phyloP scores from a whole-genome alignment of 108 stramenopile genomes.

The Nitzschia inconspicua region DNA sequence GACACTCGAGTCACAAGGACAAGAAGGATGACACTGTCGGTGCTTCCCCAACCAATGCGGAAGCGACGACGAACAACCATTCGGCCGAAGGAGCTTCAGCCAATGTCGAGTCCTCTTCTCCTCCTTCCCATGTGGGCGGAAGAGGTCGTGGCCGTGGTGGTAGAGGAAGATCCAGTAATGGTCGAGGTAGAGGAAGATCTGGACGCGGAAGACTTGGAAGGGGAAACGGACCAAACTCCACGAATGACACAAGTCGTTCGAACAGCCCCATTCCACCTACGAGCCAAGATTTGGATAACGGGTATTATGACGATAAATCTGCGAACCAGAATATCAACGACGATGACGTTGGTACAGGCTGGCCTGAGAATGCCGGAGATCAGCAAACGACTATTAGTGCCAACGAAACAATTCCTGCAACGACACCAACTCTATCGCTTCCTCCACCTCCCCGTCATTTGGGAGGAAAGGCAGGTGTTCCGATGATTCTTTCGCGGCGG shows the following conservation, averaged over 20 bases:
- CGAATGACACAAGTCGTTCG: background rate
- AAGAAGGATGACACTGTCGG: background rate
- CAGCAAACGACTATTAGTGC: too few relatives aligned
- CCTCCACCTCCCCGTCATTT: conserved; percentile 12
- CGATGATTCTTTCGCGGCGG: conserved; percentile 27
- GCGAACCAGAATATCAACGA: background rate
- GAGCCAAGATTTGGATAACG: background rate
- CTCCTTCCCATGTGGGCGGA: background rate
- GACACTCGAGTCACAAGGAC: conserved; percentile 3
- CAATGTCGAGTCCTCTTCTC: background rate
- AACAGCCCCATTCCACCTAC: background rate
- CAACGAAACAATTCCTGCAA: background rate
- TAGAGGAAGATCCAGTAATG: background rate
- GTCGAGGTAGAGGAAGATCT: conserved; percentile 4
- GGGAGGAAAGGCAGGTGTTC: conserved; percentile 12
- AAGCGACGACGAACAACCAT: background rate
- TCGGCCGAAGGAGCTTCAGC: too few relatives aligned
- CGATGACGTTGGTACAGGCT: background rate
- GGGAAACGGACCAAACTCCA: background rate
- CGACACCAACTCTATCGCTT: background rate
- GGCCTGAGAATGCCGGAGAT: background rate
- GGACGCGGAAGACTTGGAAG: background rate
- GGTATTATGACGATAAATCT: background rate
- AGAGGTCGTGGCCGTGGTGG: conserved; percentile 1
- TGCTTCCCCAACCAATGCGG: background rate